Evolutionary conservation across 768 basidiomycete species (phyloP).

Genomic region (Cyathus striatus): DNA sequence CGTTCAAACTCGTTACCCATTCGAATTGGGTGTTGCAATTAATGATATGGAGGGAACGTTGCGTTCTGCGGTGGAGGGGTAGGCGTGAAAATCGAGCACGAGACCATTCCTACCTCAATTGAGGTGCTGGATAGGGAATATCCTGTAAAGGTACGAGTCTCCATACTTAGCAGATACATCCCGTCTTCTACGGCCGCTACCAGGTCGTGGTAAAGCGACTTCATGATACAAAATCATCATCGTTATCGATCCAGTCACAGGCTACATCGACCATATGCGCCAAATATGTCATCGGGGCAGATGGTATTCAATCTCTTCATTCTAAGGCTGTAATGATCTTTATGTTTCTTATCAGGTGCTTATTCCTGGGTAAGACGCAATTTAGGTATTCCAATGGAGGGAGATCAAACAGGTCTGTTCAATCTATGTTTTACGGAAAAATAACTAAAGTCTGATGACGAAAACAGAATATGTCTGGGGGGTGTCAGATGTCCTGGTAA

Average conservation of each 20-base stretch:
- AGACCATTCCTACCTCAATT: not conserved
- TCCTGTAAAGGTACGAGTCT: not conserved
- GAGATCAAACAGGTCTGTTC: not conserved
- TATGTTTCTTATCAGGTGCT: slow-evolving; percentile 9
- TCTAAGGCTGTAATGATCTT: not conserved
- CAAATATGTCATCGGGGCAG: slow-evolving; percentile 16
- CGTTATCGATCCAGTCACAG: too few relatives aligned
- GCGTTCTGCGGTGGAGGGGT: not conserved
- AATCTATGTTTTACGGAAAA: not conserved
- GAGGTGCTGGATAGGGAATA: not conserved
- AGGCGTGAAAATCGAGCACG: not conserved
- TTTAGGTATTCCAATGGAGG: not conserved
- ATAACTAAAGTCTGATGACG: not conserved
- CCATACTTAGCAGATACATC: too few relatives aligned
- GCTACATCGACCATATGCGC: slow-evolving; percentile 8
- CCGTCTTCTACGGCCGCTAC: too few relatives aligned
- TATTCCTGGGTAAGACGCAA: slow-evolving; percentile 14
- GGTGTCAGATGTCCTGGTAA: not conserved
- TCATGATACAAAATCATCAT: too few relatives aligned
- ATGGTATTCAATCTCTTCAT: slow-evolving; percentile 7
- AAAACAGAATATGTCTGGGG: not conserved
- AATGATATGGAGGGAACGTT: not conserved
- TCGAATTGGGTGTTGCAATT: not conserved
- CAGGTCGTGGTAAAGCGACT: too few relatives aligned
- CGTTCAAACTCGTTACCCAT: not conserved